phyloP scores from a whole-genome alignment of 1,284 basidiomycete genomes.

The Moesziomyces parantarcticus region DNA sequence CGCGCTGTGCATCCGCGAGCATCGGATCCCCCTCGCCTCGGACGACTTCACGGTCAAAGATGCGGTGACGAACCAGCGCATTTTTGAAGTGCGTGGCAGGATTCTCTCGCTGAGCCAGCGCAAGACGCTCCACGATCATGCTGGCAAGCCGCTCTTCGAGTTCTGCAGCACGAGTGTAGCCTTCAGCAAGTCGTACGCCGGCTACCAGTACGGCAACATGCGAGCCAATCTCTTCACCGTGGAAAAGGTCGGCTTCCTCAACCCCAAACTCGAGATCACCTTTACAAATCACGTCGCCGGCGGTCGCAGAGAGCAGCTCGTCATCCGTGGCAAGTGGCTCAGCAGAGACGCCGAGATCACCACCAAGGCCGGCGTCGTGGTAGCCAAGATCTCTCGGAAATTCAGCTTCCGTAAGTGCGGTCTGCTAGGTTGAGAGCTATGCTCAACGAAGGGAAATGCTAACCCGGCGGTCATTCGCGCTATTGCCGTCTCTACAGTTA shows the following conservation, averaged over 20 bases:
- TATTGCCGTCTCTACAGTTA: constrained; percentile 11
- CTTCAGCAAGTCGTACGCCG: constrained; percentile 1
- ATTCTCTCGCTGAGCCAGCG: constrained; percentile 24
- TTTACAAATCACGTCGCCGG: constrained; percentile 37
- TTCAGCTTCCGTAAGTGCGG: constrained; percentile 36
- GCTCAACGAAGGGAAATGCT: too few relatives aligned
- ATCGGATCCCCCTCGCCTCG: constrained; percentile 17
- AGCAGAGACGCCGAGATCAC: constrained; percentile 35
- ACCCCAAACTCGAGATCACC: constrained; percentile 30
- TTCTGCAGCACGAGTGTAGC: neutral
- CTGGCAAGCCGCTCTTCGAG: constrained; percentile 13
- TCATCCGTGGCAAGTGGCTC: constrained; percentile 31
- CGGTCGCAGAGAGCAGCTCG: constrained; percentile 17
- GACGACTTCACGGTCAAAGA: constrained; percentile 54
- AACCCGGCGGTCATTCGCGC: too few relatives aligned
- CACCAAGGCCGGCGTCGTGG: constrained; percentile 26
- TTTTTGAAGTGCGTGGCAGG: constrained; percentile 39
- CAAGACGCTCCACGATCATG: constrained; percentile 24
- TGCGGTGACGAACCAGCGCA: constrained; percentile 14
- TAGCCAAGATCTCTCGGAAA: constrained; percentile 35
- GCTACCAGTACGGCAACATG: neutral
- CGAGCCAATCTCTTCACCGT: constrained; percentile 20
- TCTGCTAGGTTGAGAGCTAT: too few relatives aligned
- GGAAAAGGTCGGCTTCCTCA: constrained; percentile 19
- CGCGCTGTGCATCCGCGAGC: constrained; percentile 41